Evolutionary conservation across 1,284 basidiomycete species (phyloP).

Genomic region (Apiotrichum gamsii): DNA sequence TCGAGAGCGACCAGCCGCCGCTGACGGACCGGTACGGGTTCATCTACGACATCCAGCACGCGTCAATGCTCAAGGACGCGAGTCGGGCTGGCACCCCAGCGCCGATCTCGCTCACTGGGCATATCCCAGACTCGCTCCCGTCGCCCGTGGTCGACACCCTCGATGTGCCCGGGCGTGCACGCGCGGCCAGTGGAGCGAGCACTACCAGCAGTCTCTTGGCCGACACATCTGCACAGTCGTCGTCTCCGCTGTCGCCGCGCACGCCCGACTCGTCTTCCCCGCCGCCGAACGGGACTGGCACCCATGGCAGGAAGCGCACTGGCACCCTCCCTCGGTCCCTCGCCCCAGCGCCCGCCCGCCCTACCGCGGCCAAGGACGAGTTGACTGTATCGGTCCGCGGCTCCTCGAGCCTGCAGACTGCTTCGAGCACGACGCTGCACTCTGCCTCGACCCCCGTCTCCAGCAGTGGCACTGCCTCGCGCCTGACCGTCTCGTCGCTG

Average conservation of each 20-base stretch:
- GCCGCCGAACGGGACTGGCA: slow-evolving; percentile 1
- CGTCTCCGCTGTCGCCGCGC: background rate
- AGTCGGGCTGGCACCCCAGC: slow-evolving; percentile 43
- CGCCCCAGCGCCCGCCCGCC: slow-evolving; percentile 44
- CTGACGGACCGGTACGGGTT: slow-evolving; percentile 93
- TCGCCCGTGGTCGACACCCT: too few species aligned
- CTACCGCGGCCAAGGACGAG: slow-evolving; percentile 40
- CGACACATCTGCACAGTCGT: background rate
- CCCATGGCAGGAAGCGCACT: background rate
- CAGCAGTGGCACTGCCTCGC: slow-evolving; percentile 30
- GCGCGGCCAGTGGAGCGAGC: too few species aligned
- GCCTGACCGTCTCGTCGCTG: slow-evolving; percentile 67
- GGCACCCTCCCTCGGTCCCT: slow-evolving; percentile 21
- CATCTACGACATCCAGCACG: slow-evolving; percentile 83
- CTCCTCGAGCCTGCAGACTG: slow-evolving; percentile 21
- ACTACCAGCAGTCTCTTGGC: background rate
- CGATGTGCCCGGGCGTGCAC: too few species aligned
- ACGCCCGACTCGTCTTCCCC: slow-evolving; percentile 1
- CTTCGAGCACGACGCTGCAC: slow-evolving; percentile 5
- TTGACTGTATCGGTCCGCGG: slow-evolving; percentile 42
- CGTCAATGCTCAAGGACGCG: slow-evolving; percentile 65
- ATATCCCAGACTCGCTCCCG: slow-evolving; percentile 9
- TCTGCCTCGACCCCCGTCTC: background rate
- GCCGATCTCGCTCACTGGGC: slow-evolving; percentile 38
- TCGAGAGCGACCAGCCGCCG: slow-evolving; percentile 56